Base-by-base conservation (phyloP, 2,329 filamentous ascomycete species). In the Neopestalotiopsis rosae region DNA sequence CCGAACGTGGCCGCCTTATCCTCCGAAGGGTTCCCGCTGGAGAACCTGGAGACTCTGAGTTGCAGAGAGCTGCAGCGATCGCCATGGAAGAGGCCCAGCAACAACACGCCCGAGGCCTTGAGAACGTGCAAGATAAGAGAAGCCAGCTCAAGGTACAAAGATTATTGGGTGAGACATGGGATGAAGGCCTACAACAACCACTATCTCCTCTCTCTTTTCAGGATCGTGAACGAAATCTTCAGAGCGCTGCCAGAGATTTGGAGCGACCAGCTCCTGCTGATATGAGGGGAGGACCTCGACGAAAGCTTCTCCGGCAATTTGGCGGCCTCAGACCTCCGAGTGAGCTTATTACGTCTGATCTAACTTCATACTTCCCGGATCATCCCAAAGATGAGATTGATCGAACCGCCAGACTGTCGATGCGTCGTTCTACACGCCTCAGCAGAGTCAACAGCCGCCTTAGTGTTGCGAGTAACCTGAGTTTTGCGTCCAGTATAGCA, bases 301-400 rank as follows among this genome's bases (percentile, higher is more conserved):
- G 89, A 76, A 83, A 81, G 38, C 85, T 90, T 34, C 84, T 95
- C 61, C 90, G 92, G 72, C 92, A 92, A 72, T 98, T 98, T 81
- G 96, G 97, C 75, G 95, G 95, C 42, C 91, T 96, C 72, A 88
- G 96, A 74, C 96, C 96, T 20, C 96, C 96, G 1, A 98, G 95
- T 82, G 96, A 99, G 83, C 89, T 99, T 78, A 99, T 99, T 77
- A 95, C 95, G 32, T 97, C 96, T 28, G 96, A 99, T 78, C 85
- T 99, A 69, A 96, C 94, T 1, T 97, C 95, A 0, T 99, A 98
- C 84, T 99, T 99, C 86, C 96, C 96, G 0, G 94, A 97, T 76
- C 95, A 98, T 76, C 91, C 95, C 64, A 91, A 94, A 68, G 95
- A 97, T 78, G 94, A 97, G 74, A 98, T 99, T 78, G 96, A 98